A percentile compares a stretch with the other conserved stretches of the same genome.
Evolutionary conservation across 495 filamentous ascomycete genomes (phyloP).

Genomic region (Rostrohypoxylon terebratum): DNA sequence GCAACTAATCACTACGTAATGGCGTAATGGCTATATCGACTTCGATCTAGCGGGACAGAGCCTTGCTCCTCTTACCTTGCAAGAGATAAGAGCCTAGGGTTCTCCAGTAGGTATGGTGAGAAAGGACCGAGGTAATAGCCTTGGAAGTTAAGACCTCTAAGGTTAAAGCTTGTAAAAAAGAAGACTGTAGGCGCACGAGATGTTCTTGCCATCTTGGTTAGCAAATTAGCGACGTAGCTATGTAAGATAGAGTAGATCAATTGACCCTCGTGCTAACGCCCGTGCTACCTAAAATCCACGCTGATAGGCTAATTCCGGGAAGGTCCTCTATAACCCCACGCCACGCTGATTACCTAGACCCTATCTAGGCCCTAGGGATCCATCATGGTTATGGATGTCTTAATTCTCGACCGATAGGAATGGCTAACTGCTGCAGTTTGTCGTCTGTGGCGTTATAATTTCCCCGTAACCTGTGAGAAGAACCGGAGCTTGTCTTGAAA

Average conservation of each 20-base stretch:
- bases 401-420: slow-evolving; percentile 9
- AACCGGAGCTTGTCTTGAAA: neutral
- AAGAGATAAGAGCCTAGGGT: slow-evolving; percentile 32
- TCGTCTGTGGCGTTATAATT: slow-evolving; percentile 5
- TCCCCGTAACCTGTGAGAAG: too few species aligned
- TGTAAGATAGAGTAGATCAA: slow-evolving; percentile 14
- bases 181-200: slow-evolving; percentile 1
- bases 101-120: slow-evolving; percentile 33
- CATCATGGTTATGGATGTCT: slow-evolving; percentile 22
- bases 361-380: too few species aligned
- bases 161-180: slow-evolving; percentile 24
- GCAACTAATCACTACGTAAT: slow-evolving; percentile 11
- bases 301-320: slow-evolving; percentile 28
- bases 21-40: slow-evolving; percentile 11
- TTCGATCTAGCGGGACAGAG: slow-evolving; percentile 11
- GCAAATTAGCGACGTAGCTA: neutral
- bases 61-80: neutral
- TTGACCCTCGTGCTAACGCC: slow-evolving; percentile 21
- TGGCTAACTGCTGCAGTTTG: neutral
- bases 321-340: slow-evolving; percentile 22
- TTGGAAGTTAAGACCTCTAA: neutral
- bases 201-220: slow-evolving; percentile 26
- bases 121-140: neutral
- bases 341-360: slow-evolving; percentile 12
- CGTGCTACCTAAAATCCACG: slow-evolving; percentile 17